Evolutionary conservation across 2,329 filamentous ascomycete species (phyloP), one percentile per base, ranked within the genome.

Genomic region (Venturia nashicola): DNA sequence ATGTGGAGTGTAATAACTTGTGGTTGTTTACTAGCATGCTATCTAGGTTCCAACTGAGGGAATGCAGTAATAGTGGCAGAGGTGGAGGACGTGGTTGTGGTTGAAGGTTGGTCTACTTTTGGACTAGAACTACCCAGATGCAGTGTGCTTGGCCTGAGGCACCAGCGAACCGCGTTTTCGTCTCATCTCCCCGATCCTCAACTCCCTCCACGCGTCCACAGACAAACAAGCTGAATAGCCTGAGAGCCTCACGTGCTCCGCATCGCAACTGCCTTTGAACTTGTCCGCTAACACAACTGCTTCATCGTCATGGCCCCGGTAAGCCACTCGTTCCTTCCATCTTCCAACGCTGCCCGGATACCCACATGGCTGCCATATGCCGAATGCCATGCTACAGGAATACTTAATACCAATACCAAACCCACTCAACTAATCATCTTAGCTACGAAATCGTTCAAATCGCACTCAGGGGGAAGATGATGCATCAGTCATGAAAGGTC

Each of bases 381-480:
- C 48, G 48, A 34, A 54, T 5, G 23, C 48, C 20, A 54, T 54
- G 18, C 43, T 12, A n/a, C 44, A 20, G 3, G n/a, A 48, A 27
- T n/a, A n/a, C n/a, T n/a, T n/a, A n/a, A n/a, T n/a, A 11, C 5
- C 27, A 27, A 27, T 3, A 6, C 32, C 27, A 14, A 57, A 18
- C 39, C 5, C 51, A 36, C 14, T 36, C 8, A 32, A 27, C 51
- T 57, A 42, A 60, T 60, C 12, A 16, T 27, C 3, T n/a, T 12
- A 64, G 63, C 39, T 65, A 16, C 61, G 64, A 32, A 62, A 51
- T 34, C 64, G 60, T 8, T 43, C 80, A 82, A 23, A 82, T 81
- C 66, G 82, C 20, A 59, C 40, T 42, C 81, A 83, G 68, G 77
- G 81, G 62, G 86, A 89, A 68, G 84, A 87, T 72, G 86, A 88